These are phyloP conservation scores for Stachybotrys echinatus DNA, from an alignment of 2,329 filamentous ascomycete species.

Conservation along the genomic window DNA sequence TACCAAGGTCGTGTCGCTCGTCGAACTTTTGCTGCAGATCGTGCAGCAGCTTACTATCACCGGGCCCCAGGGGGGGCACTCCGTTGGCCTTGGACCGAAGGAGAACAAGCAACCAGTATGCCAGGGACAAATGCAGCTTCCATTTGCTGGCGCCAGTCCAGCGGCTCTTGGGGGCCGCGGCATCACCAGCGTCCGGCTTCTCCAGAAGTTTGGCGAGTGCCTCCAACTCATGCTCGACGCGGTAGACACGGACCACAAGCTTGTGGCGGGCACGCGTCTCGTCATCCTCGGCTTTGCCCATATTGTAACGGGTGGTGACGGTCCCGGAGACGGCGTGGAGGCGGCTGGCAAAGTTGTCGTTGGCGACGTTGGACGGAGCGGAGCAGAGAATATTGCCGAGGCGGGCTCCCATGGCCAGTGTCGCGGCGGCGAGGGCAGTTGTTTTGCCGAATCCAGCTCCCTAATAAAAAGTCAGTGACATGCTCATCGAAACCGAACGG, in stretches of 20 bases:
- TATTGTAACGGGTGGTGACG: not conserved
- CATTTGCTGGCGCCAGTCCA: conserved; percentile 3
- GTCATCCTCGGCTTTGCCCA: not conserved
- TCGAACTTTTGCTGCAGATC: conserved; percentile 2
- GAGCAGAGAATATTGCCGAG: conserved; percentile 6
- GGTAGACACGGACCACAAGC: conserved; percentile 5
- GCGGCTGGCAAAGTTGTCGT: conserved; percentile 4
- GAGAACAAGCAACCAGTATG: conserved; percentile 10
- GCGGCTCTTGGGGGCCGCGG: not conserved
- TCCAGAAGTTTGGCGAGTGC: conserved; percentile 4
- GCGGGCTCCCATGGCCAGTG: conserved; percentile 5
- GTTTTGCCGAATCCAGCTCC: conserved; percentile 13
- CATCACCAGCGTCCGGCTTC: not conserved
- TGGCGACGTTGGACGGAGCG: conserved; percentile 2
- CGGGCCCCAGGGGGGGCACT: not conserved
- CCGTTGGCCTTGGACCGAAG: conserved; percentile 2
- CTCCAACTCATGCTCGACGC: not conserved
- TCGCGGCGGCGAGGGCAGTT: not conserved
- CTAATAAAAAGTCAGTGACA: no score
- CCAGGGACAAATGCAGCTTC: conserved; percentile 6
- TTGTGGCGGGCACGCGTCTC: not conserved
- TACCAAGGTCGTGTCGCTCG: not conserved
- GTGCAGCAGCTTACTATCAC: conserved; percentile 5
- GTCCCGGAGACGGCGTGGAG: not conserved
- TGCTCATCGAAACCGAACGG: no score